A percentile compares a stretch with the other conserved stretches of the same genome.
These are phyloP conservation scores for Leccinum subatratum DNA, from an alignment of 1,284 basidiomycete genomes.

Conservation along the genomic window DNA sequence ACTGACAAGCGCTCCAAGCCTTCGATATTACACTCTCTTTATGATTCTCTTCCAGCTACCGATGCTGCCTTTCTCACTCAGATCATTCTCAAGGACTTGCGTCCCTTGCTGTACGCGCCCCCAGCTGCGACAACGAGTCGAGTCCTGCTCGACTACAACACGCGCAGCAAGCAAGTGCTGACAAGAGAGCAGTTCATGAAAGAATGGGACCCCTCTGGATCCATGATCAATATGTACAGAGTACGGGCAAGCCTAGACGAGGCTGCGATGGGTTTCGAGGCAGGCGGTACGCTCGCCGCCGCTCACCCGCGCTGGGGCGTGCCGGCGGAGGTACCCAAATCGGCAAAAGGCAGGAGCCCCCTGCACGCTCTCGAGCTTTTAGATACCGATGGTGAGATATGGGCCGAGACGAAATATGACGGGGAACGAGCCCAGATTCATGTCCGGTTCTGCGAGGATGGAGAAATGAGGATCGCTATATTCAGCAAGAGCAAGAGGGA, in stretches of 20 bases:
- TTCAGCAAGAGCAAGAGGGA: conserved; percentile 83
- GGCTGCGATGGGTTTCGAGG: conserved; percentile 52
- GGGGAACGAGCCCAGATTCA: conserved; percentile 89
- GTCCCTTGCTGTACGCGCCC: conserved; percentile 70
- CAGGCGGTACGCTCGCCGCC: conserved; percentile 22
- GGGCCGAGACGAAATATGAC: conserved; percentile 88
- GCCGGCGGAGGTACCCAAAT: conserved; percentile 72
- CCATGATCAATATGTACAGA: conserved; percentile 54
- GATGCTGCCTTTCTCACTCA: conserved; percentile 70
- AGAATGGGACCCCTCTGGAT: conserved; percentile 60
- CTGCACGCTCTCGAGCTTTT: conserved; percentile 54
- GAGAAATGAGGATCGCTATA: conserved; percentile 55
- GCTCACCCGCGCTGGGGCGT: conserved; percentile 39
- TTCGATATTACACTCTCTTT: conserved; percentile 51
- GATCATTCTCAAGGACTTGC: conserved; percentile 79
- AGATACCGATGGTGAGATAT: conserved; percentile 45
- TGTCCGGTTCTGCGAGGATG: conserved; percentile 45
- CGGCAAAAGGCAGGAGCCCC: conserved; percentile 62
- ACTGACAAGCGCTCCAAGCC: conserved; percentile 33
- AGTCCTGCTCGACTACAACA: conserved; percentile 53
- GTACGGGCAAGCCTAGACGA: conserved; percentile 56
- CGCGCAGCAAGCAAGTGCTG: conserved; percentile 51
- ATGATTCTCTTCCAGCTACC: conserved; percentile 48
- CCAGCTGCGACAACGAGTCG: conserved; percentile 39
- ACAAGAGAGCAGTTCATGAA: conserved; percentile 62